Percentiles rank a stretch among this genome's conserved stretches.
These are phyloP conservation scores for Amaranthus cruentus DNA, from an alignment of 148 eudicot genomes.

Conservation along the genomic window DNA sequence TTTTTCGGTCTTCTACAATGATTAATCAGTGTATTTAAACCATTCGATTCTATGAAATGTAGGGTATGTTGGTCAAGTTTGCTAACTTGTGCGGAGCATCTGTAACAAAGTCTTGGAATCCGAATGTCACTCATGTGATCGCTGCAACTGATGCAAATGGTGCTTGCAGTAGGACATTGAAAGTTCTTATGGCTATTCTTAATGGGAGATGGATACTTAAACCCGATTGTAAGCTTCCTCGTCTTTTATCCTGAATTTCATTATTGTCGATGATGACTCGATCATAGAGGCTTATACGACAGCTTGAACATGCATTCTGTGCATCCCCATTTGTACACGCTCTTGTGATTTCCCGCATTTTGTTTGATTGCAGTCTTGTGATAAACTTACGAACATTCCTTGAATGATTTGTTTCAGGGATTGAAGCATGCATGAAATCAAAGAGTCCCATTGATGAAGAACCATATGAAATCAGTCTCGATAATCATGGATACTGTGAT, in stretches of 20 bases:
- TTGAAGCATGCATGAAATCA: constrained; percentile 57
- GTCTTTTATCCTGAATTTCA: not conserved
- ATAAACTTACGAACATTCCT: not conserved
- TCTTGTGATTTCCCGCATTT: no score
- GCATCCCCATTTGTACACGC: no score
- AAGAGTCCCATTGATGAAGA: constrained; percentile 58
- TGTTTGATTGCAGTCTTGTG: no score
- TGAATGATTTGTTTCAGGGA: constrained; percentile 42
- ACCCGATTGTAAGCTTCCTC: constrained; percentile 58
- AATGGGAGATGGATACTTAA: constrained; percentile 79
- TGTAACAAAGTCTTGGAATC: constrained; percentile 57
- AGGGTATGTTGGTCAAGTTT: constrained; percentile 53
- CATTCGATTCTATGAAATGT: constrained; percentile 11
- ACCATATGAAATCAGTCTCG: constrained; percentile 60
- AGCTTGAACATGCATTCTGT: not conserved
- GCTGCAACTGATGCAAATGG: constrained; percentile 88
- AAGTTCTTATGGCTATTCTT: constrained; percentile 90
- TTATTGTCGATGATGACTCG: not conserved
- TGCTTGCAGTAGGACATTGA: constrained; percentile 72
- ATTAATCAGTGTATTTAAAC: not conserved
- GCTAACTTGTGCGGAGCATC: constrained; percentile 68
- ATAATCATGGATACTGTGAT: constrained; percentile 64
- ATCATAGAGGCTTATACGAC: not conserved
- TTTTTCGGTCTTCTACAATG: not conserved
- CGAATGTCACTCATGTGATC: constrained; percentile 83